These are phyloP conservation scores for Aspergillus quadrilineatus DNA, from an alignment of 2,329 filamentous ascomycete genomes.

Conservation along the genomic window DNA sequence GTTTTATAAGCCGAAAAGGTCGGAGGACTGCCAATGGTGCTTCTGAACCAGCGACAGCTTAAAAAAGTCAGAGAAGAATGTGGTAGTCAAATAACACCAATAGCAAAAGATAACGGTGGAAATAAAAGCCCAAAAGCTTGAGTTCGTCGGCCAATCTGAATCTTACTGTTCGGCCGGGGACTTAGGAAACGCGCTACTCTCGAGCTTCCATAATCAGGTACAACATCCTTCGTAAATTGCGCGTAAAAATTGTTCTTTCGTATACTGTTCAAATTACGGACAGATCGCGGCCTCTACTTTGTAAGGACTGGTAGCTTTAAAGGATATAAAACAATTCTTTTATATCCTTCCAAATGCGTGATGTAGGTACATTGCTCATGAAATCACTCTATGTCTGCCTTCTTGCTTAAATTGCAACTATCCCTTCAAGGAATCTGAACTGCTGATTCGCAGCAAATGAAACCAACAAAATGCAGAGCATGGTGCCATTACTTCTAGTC, in stretches of 20 bases:
- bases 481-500: background rate
- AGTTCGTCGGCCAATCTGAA: conserved; percentile 1
- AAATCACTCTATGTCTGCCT: too few relatives aligned
- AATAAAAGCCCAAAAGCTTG: background rate
- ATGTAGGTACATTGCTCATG: too few relatives aligned
- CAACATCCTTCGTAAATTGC: background rate
- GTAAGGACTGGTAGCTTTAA: too few relatives aligned
- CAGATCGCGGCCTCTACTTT: too few relatives aligned
- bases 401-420: too few relatives aligned
- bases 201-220: background rate
- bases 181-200: background rate
- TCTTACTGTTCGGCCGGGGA: background rate
- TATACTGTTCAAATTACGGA: too few relatives aligned
- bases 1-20: background rate
- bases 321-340: too few relatives aligned
- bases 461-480: too few relatives aligned
- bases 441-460: too few relatives aligned
- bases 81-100: background rate
- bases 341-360: too few relatives aligned
- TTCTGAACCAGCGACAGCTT: background rate
- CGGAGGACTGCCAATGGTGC: background rate
- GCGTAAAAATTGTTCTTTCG: background rate
- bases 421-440: too few relatives aligned
- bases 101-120: too few relatives aligned
- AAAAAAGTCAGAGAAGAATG: background rate